A percentile compares a stretch with the other conserved stretches of the same genome.
phyloP scores from a whole-genome alignment of 805 yeast genomes.

The Ogataea pilisensis region DNA sequence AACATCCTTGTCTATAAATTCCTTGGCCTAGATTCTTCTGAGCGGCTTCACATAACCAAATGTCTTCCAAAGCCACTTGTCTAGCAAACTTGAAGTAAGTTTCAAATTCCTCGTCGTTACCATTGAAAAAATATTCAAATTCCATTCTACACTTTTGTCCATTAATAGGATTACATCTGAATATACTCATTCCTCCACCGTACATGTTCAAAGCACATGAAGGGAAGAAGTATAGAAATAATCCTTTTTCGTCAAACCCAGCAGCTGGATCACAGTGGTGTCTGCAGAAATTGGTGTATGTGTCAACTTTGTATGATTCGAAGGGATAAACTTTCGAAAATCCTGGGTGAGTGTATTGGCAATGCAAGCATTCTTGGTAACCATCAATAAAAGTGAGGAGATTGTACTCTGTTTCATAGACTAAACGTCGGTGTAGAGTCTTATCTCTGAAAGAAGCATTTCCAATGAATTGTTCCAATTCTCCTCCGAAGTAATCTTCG shows the following conservation, averaged over 20 bases:
- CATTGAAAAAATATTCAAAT: constrained; percentile 29
- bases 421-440: constrained; percentile 18
- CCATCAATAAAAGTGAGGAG: constrained; percentile 25
- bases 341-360: constrained; percentile 27
- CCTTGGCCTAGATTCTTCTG: constrained; percentile 25
- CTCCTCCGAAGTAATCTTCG: constrained; percentile 18
- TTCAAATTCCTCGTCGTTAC: constrained; percentile 26
- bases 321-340: constrained; percentile 25
- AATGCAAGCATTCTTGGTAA: constrained; percentile 29
- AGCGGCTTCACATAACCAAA: constrained; percentile 28
- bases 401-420: constrained; percentile 25
- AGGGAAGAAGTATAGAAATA: constrained; percentile 28
- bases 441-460: constrained; percentile 17
- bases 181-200: constrained; percentile 30
- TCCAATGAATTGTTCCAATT: constrained; percentile 19
- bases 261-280: constrained; percentile 22
- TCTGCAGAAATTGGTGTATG: constrained; percentile 25
- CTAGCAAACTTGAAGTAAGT: constrained; percentile 28
- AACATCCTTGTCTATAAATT: constrained; percentile 22
- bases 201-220: constrained; percentile 25
- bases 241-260: constrained; percentile 16
- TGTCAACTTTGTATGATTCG: constrained; percentile 26
- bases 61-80: constrained; percentile 30
- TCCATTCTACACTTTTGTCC: constrained; percentile 28
- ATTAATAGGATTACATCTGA: constrained; percentile 26